Evolutionary conservation across 371 early-diverging fungal species (phyloP), one percentile per base, ranked within the genome.

Genomic region (Syncephalastrum sp.): DNA sequence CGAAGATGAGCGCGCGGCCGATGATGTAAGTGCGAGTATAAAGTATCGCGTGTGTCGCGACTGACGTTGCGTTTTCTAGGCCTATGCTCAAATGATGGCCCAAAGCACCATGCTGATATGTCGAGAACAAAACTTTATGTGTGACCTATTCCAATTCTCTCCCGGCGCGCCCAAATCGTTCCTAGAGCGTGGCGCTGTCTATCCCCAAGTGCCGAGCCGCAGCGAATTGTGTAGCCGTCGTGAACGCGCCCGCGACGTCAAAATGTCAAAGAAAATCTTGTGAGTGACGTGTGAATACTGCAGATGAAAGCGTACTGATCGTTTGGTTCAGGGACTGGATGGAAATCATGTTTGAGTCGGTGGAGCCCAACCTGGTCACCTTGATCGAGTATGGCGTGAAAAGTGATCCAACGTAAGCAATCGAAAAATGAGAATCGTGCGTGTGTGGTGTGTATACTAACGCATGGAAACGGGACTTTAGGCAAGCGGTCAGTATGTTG

Each of bases 81-180:
- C 79, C 7, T 81, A 83, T 66, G 65, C 71, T 4, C 77, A 83
- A 50, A 59, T 76, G 60, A 70, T 85, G 33, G 67, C 63, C 3
- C 78, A 79, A 51, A 61, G 76, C 15, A 60, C 77, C 2, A 74
- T 79, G 56, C 63, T 75, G 13, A 67, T 85, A 0, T 66, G 71
- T 15, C 70, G 87, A 51, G 90, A 94, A 62, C 91, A 94, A 65
- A 95, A 95, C 69, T 91, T 89, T 56, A 81, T 92, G 60, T 79
- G 84, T 13, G 91, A 93, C 50, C 65, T 92, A 38, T 94, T 95
- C 66, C 85, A 85, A 61, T 61, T 84, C 23, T 63, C 68, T 4
- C 60, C 63, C 6, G 64, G 58, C 25, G 70, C 69, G 8, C 69
- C 81, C 0, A 69, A 70, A 52, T 71, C 75, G 13, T 77, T 77